These are phyloP conservation scores for Tuber umbilicatum DNA, from an alignment of 495 filamentous ascomycete species.

Conservation along the genomic window DNA sequence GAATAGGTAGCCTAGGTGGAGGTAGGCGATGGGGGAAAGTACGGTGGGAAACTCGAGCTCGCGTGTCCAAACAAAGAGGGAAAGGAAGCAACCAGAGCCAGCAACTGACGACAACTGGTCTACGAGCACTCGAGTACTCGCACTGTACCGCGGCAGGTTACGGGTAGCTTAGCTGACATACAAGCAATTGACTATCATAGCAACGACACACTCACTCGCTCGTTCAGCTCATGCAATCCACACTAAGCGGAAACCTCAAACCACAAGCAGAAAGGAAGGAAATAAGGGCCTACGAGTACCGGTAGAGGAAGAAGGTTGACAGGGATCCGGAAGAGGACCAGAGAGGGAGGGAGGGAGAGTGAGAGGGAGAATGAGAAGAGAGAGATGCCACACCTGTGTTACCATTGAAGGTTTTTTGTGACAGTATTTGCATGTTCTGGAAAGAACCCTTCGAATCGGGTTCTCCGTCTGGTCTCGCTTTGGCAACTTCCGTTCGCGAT, in stretches of 20 bases:
- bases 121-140: not conserved
- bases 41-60: not conserved
- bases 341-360: too few species aligned
- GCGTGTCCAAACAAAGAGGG: not conserved
- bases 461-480: constrained; percentile 11
- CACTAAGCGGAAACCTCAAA: not conserved
- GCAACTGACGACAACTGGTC: not conserved
- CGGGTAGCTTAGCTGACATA: too few species aligned
- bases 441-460: constrained; percentile 24
- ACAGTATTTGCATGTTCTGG: constrained; percentile 26
- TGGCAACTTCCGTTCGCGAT: constrained; percentile 16
- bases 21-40: not conserved
- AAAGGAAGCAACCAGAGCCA: not conserved
- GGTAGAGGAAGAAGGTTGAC: not conserved
- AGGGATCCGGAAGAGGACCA: not conserved
- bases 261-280: not conserved
- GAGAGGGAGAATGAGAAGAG: too few species aligned
- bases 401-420: constrained; percentile 12
- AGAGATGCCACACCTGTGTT: constrained; percentile 22
- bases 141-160: too few species aligned
- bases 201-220: not conserved
- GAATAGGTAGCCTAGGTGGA: not conserved
- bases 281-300: not conserved
- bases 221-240: not conserved
- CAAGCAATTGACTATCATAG: not conserved